These are phyloP conservation scores for Hyaloscypha variabilis DNA, from an alignment of 495 filamentous ascomycete species.

Conservation along the genomic window DNA sequence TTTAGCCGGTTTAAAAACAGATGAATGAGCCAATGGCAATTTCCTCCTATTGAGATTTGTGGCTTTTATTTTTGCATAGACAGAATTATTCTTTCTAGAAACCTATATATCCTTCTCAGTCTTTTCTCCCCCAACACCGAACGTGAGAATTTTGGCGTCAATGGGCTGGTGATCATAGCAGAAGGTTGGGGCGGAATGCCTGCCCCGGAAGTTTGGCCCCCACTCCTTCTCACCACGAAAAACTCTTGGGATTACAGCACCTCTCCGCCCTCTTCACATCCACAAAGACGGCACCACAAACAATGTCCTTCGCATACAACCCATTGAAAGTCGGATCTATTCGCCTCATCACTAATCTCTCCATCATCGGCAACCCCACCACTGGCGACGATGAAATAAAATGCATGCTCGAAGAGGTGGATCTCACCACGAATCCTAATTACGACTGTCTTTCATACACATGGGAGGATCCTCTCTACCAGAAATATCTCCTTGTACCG, in stretches of 20 bases:
- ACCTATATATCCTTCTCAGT: background rate
- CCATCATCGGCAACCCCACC: background rate
- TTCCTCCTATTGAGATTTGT: no score
- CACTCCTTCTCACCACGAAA: background rate
- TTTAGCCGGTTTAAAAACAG: background rate
- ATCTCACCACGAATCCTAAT: constrained; percentile 1
- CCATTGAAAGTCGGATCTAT: constrained; percentile 5
- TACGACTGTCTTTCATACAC: constrained; percentile 18
- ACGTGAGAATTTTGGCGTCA: background rate
- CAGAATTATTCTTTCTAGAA: background rate
- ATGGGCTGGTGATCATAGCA: background rate
- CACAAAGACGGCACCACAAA: background rate
- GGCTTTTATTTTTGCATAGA: no score
- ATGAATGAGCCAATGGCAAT: background rate
- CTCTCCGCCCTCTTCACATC: background rate
- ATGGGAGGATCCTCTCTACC: constrained; percentile 20
- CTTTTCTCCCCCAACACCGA: background rate
- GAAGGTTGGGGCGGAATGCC: background rate
- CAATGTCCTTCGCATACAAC: background rate
- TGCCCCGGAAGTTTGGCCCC: background rate
- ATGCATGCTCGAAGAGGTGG: constrained; percentile 8
- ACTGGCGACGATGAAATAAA: constrained; percentile 3
- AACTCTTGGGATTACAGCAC: background rate
- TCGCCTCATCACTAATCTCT: constrained; percentile 9
- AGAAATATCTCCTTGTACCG: constrained; percentile 1